Evolutionary conservation across 2,329 filamentous ascomycete species (phyloP), one percentile per base, ranked within the genome.

Genomic region (Gnomoniopsis smithogilvyi): DNA sequence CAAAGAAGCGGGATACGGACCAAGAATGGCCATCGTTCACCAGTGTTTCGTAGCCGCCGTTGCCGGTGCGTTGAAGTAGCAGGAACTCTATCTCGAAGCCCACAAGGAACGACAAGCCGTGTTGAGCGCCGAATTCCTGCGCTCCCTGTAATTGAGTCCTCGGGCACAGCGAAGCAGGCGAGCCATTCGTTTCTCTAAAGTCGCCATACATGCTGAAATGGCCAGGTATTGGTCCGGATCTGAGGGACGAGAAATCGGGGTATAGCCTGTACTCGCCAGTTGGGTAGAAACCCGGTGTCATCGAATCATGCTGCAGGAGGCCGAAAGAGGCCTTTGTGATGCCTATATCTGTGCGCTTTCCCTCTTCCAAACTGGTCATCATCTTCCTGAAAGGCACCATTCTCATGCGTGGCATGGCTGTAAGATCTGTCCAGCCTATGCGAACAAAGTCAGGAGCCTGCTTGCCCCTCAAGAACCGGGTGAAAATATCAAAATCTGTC

Each of bases 41-140:
- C 0, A 88, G 77, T 1, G 73, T 67, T 8, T 73, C 71, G 45
- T 73, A 76, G n/a, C 69, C 67, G 3, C 72, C 70, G 2, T 68
- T 63, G 11, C 68, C 64, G 1, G 64, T 61, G 21, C 79, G 79
- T 45, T 80, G 79, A 64, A 94, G 76, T 63, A 96, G 86, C 1
- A 90, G 80, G 11, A 95, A 83, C 71, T 96, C 91, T 45, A 96
- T 85, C 71, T 96, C 92, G 64, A 95, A 96, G 0, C 91, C 92
- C 17, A 92, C 72, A 0, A 87, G 76, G 51, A 92, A 84, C 3
- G 78, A 72, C 2, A 91, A 76, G 1, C 78, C 77, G 41, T 83
- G 75, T 2, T 72, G 65, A 12, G 79, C 73, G 0, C 89, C 81
- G 6, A 74, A 72, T 0, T 80, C 74, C 1, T 88, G 68, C 0